A percentile compares a stretch with the other conserved stretches of the same genome.
These are phyloP conservation scores for Chimonanthus salicifolius DNA, from an alignment of 164 flowering plant genomes.

Conservation along the genomic window DNA sequence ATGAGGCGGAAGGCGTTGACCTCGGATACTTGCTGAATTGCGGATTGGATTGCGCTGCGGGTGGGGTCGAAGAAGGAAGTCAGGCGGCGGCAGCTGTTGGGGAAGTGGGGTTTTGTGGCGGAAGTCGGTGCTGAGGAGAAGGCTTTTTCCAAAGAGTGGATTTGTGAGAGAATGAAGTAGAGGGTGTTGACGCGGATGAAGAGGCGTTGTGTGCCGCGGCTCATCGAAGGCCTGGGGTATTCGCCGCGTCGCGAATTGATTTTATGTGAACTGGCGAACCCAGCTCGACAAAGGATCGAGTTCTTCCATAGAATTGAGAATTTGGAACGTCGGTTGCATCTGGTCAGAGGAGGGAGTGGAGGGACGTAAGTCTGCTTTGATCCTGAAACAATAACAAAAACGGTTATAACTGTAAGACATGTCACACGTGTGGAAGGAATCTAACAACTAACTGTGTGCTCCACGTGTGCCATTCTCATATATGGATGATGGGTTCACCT, in stretches of 20 bases:
- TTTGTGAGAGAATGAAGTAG: constrained; percentile 56
- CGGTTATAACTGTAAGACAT: background rate
- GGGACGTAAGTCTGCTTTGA: constrained; percentile 81
- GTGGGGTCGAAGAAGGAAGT: constrained; percentile 47
- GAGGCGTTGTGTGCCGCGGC: constrained; percentile 92
- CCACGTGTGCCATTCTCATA: no score
- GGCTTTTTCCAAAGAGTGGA: constrained; percentile 64
- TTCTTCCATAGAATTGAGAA: constrained; percentile 53
- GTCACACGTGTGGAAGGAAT: no score
- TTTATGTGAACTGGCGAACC: constrained; percentile 18
- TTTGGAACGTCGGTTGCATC: constrained; percentile 75
- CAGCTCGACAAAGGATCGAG: constrained; percentile 52
- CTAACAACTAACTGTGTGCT: no score
- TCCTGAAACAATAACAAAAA: constrained; percentile 26
- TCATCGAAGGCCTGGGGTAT: constrained; percentile 78
- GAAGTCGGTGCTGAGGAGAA: constrained; percentile 47
- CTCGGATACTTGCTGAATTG: constrained; percentile 62
- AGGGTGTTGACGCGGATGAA: constrained; percentile 92
- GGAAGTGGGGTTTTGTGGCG: constrained; percentile 27
- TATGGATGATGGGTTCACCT: no score
- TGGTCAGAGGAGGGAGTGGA: constrained; percentile 72
- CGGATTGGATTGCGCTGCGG: constrained; percentile 42
- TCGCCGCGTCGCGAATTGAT: constrained; percentile 29
- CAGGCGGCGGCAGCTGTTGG: constrained; percentile 18
- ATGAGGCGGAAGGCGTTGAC: constrained; percentile 88